Conservation (phyloP, 176 grass and related monocot genomes). For the Themeda triandra region DNA sequence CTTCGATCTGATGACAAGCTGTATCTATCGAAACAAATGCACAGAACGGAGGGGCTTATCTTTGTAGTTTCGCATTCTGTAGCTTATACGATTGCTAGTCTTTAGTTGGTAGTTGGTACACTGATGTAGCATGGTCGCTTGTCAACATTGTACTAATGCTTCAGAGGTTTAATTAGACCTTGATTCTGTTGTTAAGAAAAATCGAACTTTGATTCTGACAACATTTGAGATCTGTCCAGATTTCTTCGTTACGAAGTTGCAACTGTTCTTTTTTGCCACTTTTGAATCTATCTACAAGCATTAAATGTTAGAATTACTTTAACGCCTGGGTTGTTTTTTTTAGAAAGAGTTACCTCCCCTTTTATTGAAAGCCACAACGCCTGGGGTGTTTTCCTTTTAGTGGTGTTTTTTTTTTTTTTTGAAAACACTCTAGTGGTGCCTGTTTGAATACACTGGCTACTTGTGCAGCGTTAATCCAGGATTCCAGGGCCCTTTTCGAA, state of each 20-base stretch:
- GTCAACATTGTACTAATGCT: not conserved
- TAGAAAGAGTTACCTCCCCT: too few relatives aligned
- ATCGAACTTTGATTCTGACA: not conserved
- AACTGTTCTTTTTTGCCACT: not conserved
- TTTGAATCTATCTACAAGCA: not conserved
- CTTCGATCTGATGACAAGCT: not conserved
- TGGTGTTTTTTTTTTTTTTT: too few relatives aligned
- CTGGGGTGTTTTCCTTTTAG: too few relatives aligned
- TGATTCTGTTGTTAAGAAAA: not conserved
- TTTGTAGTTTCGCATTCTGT: not conserved
- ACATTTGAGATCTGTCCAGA: not conserved
- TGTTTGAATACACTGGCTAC: not conserved
- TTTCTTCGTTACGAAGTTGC: not conserved
- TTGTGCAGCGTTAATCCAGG: not conserved
- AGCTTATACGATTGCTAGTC: conserved; percentile 9
- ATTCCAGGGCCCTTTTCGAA: too few relatives aligned
- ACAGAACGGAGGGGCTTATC: not conserved
- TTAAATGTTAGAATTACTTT: not conserved
- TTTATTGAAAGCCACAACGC: too few relatives aligned
- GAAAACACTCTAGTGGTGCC: too few relatives aligned
- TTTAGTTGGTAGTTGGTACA: not conserved
- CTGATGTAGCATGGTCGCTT: conserved; percentile 12
- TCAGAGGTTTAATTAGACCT: not conserved
- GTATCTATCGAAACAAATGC: conserved; percentile 4
- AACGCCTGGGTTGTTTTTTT: too few relatives aligned